Conservation (phyloP, 371 early-diverging fungal species). For the Lichtheimia ornata region DNA sequence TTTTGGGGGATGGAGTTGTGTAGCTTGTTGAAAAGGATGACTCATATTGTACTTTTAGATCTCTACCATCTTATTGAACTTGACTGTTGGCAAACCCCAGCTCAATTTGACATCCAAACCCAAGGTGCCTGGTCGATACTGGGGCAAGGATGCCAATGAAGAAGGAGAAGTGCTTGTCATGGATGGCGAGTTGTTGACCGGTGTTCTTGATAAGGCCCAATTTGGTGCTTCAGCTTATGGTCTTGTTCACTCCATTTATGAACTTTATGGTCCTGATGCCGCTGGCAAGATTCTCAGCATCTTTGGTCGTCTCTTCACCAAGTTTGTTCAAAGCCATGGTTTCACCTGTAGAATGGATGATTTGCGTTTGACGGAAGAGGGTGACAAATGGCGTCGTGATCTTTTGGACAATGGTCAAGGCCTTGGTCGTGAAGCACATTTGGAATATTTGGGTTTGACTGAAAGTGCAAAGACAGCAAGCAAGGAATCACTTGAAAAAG, state of each 20-base stretch:
- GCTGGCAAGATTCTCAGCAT: constrained; percentile 95
- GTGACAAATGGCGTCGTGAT: constrained; percentile 77
- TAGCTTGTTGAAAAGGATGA: not conserved
- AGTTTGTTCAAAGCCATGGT: constrained; percentile 89
- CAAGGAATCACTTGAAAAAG: constrained; percentile 35
- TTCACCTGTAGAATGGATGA: constrained; percentile 99
- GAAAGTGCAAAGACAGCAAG: constrained; percentile 45
- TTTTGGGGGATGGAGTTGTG: not conserved
- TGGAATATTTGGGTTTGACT: constrained; percentile 71
- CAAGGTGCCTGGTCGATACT: constrained; percentile 85
- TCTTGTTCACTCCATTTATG: constrained; percentile 96
- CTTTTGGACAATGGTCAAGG: constrained; percentile 57
- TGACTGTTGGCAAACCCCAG: constrained; percentile 77
- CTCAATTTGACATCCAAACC: constrained; percentile 89
- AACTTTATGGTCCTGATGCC: constrained; percentile 92
- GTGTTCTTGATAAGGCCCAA: constrained; percentile 98
- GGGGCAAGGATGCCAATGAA: constrained; percentile 81
- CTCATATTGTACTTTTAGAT: constrained; percentile 32
- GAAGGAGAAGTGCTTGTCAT: constrained; percentile 84
- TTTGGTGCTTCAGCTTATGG: constrained; percentile 96
- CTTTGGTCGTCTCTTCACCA: constrained; percentile 93
- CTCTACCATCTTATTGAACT: constrained; percentile 84
- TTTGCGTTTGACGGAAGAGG: constrained; percentile 85
- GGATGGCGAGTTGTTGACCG: constrained; percentile 89
- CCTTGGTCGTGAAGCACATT: constrained; percentile 70